A percentile compares a stretch with the other conserved stretches of the same genome.
Conservation (phyloP, 495 filamentous ascomycete genomes). For the Penicillium taxi region DNA sequence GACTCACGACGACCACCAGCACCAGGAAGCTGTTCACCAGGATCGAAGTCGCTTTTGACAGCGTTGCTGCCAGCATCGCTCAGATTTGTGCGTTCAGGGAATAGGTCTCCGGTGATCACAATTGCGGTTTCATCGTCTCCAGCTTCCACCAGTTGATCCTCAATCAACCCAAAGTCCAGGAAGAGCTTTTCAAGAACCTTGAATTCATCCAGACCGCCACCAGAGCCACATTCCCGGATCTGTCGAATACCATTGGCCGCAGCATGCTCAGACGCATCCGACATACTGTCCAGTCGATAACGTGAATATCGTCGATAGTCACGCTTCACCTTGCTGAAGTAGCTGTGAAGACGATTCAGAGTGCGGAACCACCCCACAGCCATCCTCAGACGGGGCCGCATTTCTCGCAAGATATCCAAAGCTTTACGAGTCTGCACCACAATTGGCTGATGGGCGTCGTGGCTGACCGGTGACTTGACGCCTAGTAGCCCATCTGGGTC, state of each 20-base stretch:
- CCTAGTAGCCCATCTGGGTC: slow-evolving; percentile 57
- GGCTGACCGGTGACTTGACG: slow-evolving; percentile 13
- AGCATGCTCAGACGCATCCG: slow-evolving; percentile 26
- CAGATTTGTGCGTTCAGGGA: slow-evolving; percentile 28
- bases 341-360: slow-evolving; percentile 58
- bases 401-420: slow-evolving; percentile 49
- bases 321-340: slow-evolving; percentile 55
- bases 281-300: slow-evolving; percentile 28
- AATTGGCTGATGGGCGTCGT: slow-evolving; percentile 24
- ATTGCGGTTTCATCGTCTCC: slow-evolving; percentile 31
- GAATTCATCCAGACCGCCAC: slow-evolving; percentile 67
- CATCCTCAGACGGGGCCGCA: slow-evolving; percentile 62
- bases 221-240: slow-evolving; percentile 44
- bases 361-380: slow-evolving; percentile 62
- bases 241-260: slow-evolving; percentile 34
- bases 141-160: slow-evolving; percentile 34
- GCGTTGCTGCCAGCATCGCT: slow-evolving; percentile 38
- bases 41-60: slow-evolving; percentile 37
- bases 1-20: slow-evolving; percentile 36
- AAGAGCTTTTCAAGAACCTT: slow-evolving; percentile 51
- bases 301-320: slow-evolving; percentile 49
- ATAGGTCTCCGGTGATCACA: slow-evolving; percentile 13
- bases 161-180: slow-evolving; percentile 48
- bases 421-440: slow-evolving; percentile 41
- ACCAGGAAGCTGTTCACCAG: slow-evolving; percentile 28